A percentile compares a stretch with the other conserved stretches of the same genome.
Evolutionary conservation across 108 stramenopile genomes (phyloP).

Genomic region (Bacterosira constricta): DNA sequence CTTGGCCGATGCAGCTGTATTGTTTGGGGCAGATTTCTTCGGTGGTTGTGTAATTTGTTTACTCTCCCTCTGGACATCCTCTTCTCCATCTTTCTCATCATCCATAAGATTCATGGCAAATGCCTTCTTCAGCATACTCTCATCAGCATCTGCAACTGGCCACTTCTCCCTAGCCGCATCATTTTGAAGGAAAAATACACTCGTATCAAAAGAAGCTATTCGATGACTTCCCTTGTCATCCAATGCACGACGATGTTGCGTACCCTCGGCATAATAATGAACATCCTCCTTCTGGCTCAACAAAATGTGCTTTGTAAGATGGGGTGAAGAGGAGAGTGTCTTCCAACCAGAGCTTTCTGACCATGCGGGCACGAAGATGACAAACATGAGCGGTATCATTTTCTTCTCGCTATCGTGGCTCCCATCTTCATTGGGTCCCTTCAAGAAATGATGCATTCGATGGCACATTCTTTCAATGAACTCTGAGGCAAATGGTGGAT

Average conservation of each 20-base stretch:
- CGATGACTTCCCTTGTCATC: slow-evolving; percentile 51
- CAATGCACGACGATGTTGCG: slow-evolving; percentile 59
- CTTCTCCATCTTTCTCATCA: not conserved
- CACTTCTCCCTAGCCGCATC: slow-evolving; percentile 55
- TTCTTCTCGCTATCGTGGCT: not conserved
- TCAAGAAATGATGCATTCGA: slow-evolving; percentile 57
- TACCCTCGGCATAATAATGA: slow-evolving; percentile 85
- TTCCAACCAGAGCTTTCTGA: slow-evolving; percentile 76
- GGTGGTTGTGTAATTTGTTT: not conserved
- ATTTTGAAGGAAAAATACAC: slow-evolving; percentile 84
- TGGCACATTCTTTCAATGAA: slow-evolving; percentile 69
- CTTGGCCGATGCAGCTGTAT: not conserved
- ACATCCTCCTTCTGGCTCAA: slow-evolving; percentile 54
- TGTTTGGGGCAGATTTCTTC: not conserved
- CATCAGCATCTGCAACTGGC: slow-evolving; percentile 41
- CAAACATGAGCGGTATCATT: slow-evolving; percentile 75
- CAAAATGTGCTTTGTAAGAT: slow-evolving; percentile 62
- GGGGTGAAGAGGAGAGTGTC: slow-evolving; percentile 50
- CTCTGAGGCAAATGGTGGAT: slow-evolving; percentile 88
- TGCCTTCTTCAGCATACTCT: slow-evolving; percentile 45
- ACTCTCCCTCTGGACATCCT: not conserved
- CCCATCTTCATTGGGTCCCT: not conserved
- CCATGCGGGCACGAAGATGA: slow-evolving; percentile 92
- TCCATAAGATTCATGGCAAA: slow-evolving; percentile 44
- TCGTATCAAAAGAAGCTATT: slow-evolving; percentile 83